Conservation (phyloP, 1,284 basidiomycete genomes). For the Ustilago shanxiensis region DNA sequence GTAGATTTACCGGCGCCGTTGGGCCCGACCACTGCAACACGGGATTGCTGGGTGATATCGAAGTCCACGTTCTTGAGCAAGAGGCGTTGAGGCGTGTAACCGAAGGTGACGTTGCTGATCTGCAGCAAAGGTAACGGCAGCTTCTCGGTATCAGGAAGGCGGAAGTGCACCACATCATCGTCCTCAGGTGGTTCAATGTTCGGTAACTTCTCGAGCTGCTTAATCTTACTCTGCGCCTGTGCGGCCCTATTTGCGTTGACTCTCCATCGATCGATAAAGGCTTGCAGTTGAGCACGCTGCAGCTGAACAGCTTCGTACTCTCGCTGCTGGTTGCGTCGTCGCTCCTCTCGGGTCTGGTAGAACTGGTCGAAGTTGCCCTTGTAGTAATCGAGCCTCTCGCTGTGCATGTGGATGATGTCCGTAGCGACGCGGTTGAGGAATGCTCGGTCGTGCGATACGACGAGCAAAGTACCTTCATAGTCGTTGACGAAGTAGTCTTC, state of each 20-base stretch:
- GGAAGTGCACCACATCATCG: constrained; percentile 81
- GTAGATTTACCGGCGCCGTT: constrained; percentile 77
- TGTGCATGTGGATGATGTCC: constrained; percentile 98
- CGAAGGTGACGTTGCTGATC: constrained; percentile 90
- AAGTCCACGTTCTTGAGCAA: constrained; percentile 87
- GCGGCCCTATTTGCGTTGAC: constrained; percentile 68
- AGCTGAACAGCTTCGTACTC: constrained; percentile 86
- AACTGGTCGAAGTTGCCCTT: constrained; percentile 98
- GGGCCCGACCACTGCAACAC: constrained; percentile 65
- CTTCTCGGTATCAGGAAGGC: constrained; percentile 74
- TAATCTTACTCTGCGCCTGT: constrained; percentile 96
- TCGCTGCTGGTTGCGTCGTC: constrained; percentile 88
- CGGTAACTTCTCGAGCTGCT: constrained; percentile 97
- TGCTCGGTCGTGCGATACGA: constrained; percentile 98
- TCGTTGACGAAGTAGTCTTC: constrained; percentile 79
- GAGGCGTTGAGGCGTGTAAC: constrained; percentile 84
- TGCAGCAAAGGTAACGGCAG: constrained; percentile 96
- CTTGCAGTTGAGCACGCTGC: constrained; percentile 93
- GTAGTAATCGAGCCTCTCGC: constrained; percentile 93
- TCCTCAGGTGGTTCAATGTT: constrained; percentile 90
- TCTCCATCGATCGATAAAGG: constrained; percentile 79
- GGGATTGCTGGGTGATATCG: constrained; percentile 74
- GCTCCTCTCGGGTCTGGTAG: constrained; percentile 97
- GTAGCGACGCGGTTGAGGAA: constrained; percentile 98
- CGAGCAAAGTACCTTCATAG: constrained; percentile 95